Conservation (phyloP, 1,284 basidiomycete species). For the Stereum hirsutum region DNA sequence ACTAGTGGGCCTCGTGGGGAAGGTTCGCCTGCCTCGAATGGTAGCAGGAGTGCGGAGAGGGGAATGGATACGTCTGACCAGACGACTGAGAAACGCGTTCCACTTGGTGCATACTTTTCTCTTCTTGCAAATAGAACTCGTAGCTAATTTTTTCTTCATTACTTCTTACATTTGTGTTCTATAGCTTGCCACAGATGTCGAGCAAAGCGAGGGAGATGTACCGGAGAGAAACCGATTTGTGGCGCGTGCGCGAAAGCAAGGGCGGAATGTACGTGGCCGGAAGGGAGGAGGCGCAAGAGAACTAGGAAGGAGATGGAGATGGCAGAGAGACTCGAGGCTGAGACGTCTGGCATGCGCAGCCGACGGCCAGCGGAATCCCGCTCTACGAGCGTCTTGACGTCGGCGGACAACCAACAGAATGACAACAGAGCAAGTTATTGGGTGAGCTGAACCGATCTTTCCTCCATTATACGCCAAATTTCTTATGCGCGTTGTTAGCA, state of each 20-base stretch:
- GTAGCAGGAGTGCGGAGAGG: too few species aligned
- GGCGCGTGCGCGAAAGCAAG: slow-evolving; percentile 7
- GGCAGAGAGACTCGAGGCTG: slow-evolving; percentile 2
- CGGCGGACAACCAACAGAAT: too few species aligned
- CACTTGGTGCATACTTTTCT: neutral
- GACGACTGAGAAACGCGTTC: neutral
- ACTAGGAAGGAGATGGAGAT: slow-evolving; percentile 11
- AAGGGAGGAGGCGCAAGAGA: slow-evolving; percentile 8
- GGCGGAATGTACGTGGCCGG: slow-evolving; percentile 9
- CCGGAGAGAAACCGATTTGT: slow-evolving; percentile 8
- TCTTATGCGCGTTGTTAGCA: too few species aligned
- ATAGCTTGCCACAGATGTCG: slow-evolving; percentile 11
- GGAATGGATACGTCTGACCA: neutral
- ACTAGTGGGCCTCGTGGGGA: too few species aligned
- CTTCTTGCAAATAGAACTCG: neutral
- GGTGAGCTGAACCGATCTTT: too few species aligned
- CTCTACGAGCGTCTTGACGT: too few species aligned
- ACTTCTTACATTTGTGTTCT: too few species aligned
- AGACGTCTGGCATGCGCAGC: too few species aligned
- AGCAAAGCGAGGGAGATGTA: slow-evolving; percentile 8
- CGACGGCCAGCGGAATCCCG: too few species aligned
- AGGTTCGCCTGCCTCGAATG: too few species aligned
- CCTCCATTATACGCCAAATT: too few species aligned
- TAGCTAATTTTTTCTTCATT: neutral
- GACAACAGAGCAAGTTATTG: too few species aligned